Evolutionary conservation across 306 rosid species (phyloP).

Genomic region (Inga leiocalycina): DNA sequence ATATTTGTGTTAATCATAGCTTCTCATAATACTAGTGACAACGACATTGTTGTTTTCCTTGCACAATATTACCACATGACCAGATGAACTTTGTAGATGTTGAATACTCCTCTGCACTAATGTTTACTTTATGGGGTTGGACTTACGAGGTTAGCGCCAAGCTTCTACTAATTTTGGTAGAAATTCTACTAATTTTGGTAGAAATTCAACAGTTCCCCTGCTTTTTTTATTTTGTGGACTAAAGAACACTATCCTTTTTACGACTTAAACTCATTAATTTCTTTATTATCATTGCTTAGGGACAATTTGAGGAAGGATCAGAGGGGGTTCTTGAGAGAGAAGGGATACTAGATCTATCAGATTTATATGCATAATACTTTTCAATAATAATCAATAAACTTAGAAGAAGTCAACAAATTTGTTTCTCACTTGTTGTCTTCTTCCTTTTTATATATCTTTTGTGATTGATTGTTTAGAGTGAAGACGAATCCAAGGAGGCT

Average conservation of each 20-base stretch:
- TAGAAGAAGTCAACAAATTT: too few species aligned
- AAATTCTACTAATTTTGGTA: too few species aligned
- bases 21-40: not conserved
- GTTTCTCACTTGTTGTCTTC: too few species aligned
- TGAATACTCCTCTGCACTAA: too few species aligned
- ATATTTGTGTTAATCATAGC: not conserved
- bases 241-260: too few species aligned
- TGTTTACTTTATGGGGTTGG: not conserved
- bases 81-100: not conserved
- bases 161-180: not conserved
- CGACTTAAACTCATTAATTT: too few species aligned
- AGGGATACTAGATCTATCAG: too few species aligned
- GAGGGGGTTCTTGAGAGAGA: too few species aligned
- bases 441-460: not conserved
- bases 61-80: not conserved
- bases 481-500: not conserved
- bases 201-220: not conserved
- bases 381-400: too few species aligned
- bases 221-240: not conserved
- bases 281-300: too few species aligned
- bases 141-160: not conserved
- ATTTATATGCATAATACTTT: too few species aligned
- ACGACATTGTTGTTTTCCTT: not conserved
- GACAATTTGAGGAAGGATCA: too few species aligned
- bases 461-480: not conserved